These are phyloP conservation scores for Akebia trifoliata DNA, from an alignment of 164 flowering plant species.

Conservation along the genomic window DNA sequence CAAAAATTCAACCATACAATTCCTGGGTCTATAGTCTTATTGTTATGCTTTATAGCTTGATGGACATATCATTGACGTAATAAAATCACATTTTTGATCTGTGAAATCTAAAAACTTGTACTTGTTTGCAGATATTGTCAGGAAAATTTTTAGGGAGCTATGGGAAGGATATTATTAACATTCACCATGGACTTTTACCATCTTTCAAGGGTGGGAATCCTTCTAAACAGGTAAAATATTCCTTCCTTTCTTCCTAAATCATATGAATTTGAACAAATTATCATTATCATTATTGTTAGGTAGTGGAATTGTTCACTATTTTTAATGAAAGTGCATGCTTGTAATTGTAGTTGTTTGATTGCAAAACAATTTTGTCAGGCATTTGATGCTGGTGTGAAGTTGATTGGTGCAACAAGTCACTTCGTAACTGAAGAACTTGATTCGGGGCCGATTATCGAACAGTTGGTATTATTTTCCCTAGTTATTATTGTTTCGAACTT, in stretches of 20 bases:
- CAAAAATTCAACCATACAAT: too few relatives aligned
- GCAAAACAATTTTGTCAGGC: constrained; percentile 43
- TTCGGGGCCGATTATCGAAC: constrained; percentile 87
- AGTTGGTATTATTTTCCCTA: constrained; percentile 52
- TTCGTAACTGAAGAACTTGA: constrained; percentile 96
- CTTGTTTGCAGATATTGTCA: constrained; percentile 58
- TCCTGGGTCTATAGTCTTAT: too few relatives aligned
- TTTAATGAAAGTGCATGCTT: neutral
- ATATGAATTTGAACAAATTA: too few relatives aligned
- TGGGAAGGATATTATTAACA: constrained; percentile 82
- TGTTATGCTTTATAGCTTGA: neutral
- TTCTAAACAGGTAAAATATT: constrained; percentile 61
- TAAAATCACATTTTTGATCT: constrained; percentile 3
- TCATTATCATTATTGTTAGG: too few relatives aligned
- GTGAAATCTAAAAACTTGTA: neutral
- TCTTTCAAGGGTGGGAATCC: constrained; percentile 96
- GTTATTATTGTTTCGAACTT: neutral
- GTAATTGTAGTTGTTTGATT: constrained; percentile 2
- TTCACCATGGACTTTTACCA: constrained; percentile 94
- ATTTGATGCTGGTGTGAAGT: constrained; percentile 84
- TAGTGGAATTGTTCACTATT: neutral
- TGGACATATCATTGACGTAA: neutral
- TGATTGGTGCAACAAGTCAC: constrained; percentile 94
- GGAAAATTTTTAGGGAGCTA: constrained; percentile 60
- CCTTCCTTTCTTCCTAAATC: neutral